Evolutionary conservation across 345 rosid species (phyloP), one percentile per base, ranked within the genome.

Genomic region (Salix suchowensis): DNA sequence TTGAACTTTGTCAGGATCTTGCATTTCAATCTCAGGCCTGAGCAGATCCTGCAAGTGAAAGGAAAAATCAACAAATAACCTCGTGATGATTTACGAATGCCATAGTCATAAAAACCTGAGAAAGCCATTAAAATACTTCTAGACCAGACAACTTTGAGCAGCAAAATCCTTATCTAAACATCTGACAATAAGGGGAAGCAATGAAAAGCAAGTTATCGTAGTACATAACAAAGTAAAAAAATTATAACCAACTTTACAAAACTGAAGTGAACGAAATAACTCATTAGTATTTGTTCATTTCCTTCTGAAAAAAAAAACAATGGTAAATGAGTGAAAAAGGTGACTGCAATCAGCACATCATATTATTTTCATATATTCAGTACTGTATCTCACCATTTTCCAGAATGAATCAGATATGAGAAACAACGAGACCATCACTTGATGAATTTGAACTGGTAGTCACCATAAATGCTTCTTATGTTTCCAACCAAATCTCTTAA

Each of bases 21-120:
- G 84, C 68, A 82, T 40, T 61, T 67, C 30, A 70, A 80, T 54
- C 40, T 74, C 92, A 32, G 52, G 78, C 66, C 48, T 60, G 32
- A 72, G 71, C 46, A 55, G 74, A 71, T 84, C 90, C 99, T 93
- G 91, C 82, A 77, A 65, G 68, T 50, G 74, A 65, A 74, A 74
- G 77, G 8, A 50, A 16, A 52, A 67, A 61, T 36, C 61, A 32
- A 72, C 28, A 46, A 14, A 46, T 15, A 46, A 58, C 34, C 50
- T 46, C 8, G 82, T 32, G 13, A 68, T 75, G 42, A 70, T 68
- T 7, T 64, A 76, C 16, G n/a, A 68, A 32, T 28, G 62, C 37
- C 50, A 46, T 64, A 64, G 75, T 54, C 75, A 40, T 24, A 28
- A 65, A 44, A 58, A 60, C 55, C 23, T 54, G 65, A 34, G 50